Evolutionary conservation across 2,329 filamentous ascomycete species (phyloP).

Genomic region (Fusarium sp.): DNA sequence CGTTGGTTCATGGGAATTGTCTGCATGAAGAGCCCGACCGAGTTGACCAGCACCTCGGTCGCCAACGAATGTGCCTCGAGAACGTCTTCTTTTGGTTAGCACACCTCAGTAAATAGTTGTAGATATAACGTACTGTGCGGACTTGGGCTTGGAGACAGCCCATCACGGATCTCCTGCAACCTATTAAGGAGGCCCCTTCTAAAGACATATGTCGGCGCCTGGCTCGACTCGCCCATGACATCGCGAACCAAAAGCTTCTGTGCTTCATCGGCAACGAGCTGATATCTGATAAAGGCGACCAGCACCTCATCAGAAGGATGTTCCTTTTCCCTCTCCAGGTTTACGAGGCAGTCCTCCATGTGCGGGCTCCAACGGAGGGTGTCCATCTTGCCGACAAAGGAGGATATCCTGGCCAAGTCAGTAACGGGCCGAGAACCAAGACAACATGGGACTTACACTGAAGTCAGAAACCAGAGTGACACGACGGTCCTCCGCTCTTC

Average conservation of each 20-base stretch:
- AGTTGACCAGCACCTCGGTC: slow-evolving; percentile 49
- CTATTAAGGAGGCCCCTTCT: slow-evolving; percentile 47
- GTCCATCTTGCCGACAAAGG: slow-evolving; percentile 61
- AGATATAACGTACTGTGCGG: slow-evolving; percentile 43
- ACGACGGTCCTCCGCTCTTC: slow-evolving; percentile 64
- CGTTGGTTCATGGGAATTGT: slow-evolving; percentile 48
- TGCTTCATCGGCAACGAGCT: slow-evolving; percentile 56
- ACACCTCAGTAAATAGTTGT: neutral
- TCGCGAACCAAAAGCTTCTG: slow-evolving; percentile 49
- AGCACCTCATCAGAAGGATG: slow-evolving; percentile 63
- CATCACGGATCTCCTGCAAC: slow-evolving; percentile 43
- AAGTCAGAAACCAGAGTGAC: slow-evolving; percentile 58
- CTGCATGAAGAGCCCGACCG: slow-evolving; percentile 49
- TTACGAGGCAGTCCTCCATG: slow-evolving; percentile 67
- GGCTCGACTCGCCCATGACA: slow-evolving; percentile 41
- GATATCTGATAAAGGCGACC: slow-evolving; percentile 49
- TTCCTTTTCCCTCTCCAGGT: slow-evolving; percentile 60
- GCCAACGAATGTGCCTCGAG: slow-evolving; percentile 47
- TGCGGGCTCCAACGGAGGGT: slow-evolving; percentile 68
- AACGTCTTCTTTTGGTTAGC: slow-evolving; percentile 41
- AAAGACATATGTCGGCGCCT: slow-evolving; percentile 49
- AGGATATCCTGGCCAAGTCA: slow-evolving; percentile 47
- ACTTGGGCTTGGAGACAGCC: slow-evolving; percentile 38
- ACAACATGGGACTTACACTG: slow-evolving; percentile 45
- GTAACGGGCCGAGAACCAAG: neutral